These are phyloP conservation scores for Tolypocladium pustulatum DNA, from an alignment of 2,329 filamentous ascomycete species.

Conservation along the genomic window DNA sequence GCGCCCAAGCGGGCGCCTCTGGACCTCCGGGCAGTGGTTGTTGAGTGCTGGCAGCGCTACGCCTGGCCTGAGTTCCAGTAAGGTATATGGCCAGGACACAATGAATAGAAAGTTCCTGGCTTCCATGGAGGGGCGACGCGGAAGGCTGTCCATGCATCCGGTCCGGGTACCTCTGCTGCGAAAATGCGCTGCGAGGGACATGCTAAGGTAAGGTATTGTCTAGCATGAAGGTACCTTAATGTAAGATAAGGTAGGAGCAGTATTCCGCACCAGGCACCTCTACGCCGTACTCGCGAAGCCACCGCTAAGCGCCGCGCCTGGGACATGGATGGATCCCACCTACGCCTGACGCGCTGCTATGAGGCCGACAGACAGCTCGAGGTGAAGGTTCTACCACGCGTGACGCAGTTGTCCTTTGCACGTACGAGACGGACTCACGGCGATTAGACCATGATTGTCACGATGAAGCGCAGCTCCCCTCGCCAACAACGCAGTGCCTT, in stretches of 20 bases:
- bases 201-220: too few species aligned
- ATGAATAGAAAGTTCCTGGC: background rate
- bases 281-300: too few species aligned
- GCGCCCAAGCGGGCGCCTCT: background rate
- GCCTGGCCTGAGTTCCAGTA: background rate
- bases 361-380: background rate
- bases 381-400: background rate
- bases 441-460: background rate
- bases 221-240: too few species aligned
- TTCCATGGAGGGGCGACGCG: background rate
- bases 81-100: background rate
- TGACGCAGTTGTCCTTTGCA: background rate
- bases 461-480: background rate
- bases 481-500: background rate
- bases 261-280: too few species aligned
- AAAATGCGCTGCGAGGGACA: background rate
- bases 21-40: background rate
- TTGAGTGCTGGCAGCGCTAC: background rate
- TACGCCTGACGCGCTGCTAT: background rate
- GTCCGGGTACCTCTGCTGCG: background rate
- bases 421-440: background rate
- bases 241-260: background rate
- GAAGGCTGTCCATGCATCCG: background rate
- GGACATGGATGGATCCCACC: too few species aligned
- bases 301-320: background rate